A percentile compares a stretch with the other conserved stretches of the same genome.
phyloP scores from a whole-genome alignment of 345 rosid genomes.

The Noccaea bulbosa region DNA sequence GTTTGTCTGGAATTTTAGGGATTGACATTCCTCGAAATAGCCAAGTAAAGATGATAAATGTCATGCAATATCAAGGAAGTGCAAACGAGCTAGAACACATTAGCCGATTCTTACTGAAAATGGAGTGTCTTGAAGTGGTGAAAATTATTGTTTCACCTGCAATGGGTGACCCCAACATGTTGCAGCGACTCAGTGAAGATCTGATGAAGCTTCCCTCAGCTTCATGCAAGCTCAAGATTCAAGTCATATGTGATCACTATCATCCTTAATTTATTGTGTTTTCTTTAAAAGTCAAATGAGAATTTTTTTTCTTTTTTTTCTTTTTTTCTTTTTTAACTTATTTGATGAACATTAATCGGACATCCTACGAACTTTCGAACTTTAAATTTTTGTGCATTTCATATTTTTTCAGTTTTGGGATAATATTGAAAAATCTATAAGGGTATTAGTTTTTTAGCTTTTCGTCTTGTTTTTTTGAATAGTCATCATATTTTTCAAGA shows the following conservation, averaged over 20 bases:
- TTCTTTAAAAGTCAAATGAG: background rate
- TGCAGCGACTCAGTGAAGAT: conserved; percentile 2
- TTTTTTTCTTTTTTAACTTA: too few relatives aligned
- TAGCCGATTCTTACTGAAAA: background rate
- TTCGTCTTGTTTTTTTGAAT: too few relatives aligned
- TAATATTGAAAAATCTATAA: too few relatives aligned
- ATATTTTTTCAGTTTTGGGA: too few relatives aligned
- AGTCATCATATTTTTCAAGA: too few relatives aligned
- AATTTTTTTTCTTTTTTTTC: background rate
- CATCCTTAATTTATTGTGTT: background rate
- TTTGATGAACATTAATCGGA: too few relatives aligned
- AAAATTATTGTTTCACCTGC: background rate
- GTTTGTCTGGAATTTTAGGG: background rate
- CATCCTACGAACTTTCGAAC: too few relatives aligned
- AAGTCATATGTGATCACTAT: conserved; percentile 1
- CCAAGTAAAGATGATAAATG: background rate
- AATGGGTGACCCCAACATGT: background rate
- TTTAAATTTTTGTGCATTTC: too few relatives aligned
- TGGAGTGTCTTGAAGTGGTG: background rate
- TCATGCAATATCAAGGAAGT: background rate
- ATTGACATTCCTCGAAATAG: background rate
- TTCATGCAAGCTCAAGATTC: conserved; percentile 5
- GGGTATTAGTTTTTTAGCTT: too few relatives aligned
- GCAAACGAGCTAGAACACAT: background rate
- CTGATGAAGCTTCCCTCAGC: conserved; percentile 11